These are phyloP conservation scores for Dianthus caryophyllus DNA, from an alignment of 148 eudicot genomes.

Conservation along the genomic window DNA sequence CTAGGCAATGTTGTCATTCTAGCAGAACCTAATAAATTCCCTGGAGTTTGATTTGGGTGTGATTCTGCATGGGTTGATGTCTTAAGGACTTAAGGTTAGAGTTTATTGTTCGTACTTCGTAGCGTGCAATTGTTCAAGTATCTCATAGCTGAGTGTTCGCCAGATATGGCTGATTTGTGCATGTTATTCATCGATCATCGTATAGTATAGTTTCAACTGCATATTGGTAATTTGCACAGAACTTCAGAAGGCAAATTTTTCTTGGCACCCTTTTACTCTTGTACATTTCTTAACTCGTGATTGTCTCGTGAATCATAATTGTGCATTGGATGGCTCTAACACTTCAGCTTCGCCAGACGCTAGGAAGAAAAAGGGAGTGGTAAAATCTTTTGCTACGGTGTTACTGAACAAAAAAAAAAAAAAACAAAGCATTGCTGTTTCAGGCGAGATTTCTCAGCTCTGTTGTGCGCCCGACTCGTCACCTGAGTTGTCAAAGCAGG, in stretches of 20 bases:
- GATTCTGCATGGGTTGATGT: not conserved
- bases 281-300: not conserved
- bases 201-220: not conserved
- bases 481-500: conserved; percentile 44
- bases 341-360: not conserved
- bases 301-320: not conserved
- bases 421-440: conserved; percentile 50
- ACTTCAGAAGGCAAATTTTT: not conserved
- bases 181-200: not conserved
- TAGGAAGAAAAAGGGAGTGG: conserved; percentile 52
- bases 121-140: not conserved
- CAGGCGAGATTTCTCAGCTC: conserved; percentile 50
- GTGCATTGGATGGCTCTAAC: not conserved
- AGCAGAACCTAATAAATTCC: conserved; percentile 3
- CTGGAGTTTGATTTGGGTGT: not conserved
- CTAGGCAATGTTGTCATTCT: conserved; percentile 2
- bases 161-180: too few relatives aligned
- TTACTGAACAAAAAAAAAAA: too few relatives aligned
- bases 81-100: not conserved
- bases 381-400: conserved; percentile 41
- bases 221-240: not conserved
- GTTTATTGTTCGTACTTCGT: not conserved
- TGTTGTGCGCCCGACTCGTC: conserved; percentile 41
- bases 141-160: too few relatives aligned
- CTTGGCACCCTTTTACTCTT: not conserved